Base-by-base conservation (phyloP, 2,329 filamentous ascomycete genomes). In the Teratosphaeria destructans region DNA sequence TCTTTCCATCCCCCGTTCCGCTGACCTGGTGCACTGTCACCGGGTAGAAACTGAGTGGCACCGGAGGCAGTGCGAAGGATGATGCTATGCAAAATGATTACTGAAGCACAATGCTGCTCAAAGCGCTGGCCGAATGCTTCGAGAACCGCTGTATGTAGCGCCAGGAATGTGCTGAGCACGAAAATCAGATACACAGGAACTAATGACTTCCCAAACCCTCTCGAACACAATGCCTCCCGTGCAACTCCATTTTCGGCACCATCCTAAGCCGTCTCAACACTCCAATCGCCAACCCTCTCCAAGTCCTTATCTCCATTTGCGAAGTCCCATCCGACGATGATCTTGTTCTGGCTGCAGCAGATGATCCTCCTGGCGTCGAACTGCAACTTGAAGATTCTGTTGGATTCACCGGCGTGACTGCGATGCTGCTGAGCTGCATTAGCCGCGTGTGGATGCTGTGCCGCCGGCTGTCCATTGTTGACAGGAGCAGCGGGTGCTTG, bases 251-350 rank as follows among this genome's bases (percentile, higher is more conserved):
- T 29, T 7, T 43, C 55, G 23, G 4, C 26, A 35, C 10, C 23
- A 12, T n/a, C 26, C 29, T 43, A 62, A 55, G 55, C 60, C 56
- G 70, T 72, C 64, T 72, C 70, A 39, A 65, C 57, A 61, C 68
- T 67, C 70, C 69, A 71, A 47, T 66, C 65, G 4, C 70, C 70
- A 47, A 71, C 66, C 64, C 67, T 63, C 59, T 71, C 71, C 53
- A 74, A 60, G 56, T 95, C 88, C 59, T 82, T 75, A 65, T 99
- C 92, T 4, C 85, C 87, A 66, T 91, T 90, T 61, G 91, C 94
- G 79, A 97, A 99, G 73, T 99, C 94, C 94, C 94, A 99, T 0
- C 92, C 94, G 0, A 97, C 90, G 69, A 99, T 97, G 16, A 88
- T 85, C 47, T 86, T 86, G 59, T 94, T 90, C 73, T 97, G 92